Percentiles rank a stretch among this genome's conserved stretches.
Evolutionary conservation across 2,329 filamentous ascomycete genomes (phyloP).

Genomic region (Trichoderma semiorbis): DNA sequence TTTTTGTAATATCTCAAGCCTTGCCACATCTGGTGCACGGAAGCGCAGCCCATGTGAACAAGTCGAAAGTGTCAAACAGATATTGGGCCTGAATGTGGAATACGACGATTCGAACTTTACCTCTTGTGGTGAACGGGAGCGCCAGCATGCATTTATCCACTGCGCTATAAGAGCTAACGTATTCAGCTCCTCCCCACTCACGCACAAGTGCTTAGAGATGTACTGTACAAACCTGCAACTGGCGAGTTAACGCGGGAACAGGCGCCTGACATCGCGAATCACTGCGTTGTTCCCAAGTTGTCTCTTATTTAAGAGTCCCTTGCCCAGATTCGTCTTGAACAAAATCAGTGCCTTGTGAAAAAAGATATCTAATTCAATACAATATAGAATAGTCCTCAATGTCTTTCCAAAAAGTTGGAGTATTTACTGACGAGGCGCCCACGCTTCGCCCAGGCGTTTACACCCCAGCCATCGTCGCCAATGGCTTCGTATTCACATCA

Average conservation of each 20-base stretch:
- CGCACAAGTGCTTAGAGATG: neutral
- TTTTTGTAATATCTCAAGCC: neutral
- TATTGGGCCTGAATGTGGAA: too few species aligned
- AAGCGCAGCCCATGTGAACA: too few species aligned
- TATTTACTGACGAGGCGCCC: neutral
- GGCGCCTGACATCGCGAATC: neutral
- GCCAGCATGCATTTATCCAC: neutral
- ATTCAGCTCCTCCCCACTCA: neutral
- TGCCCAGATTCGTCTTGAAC: neutral
- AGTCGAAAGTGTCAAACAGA: too few species aligned
- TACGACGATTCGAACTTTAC: too few species aligned
- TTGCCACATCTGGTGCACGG: too few species aligned
- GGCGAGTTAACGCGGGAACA: neutral
- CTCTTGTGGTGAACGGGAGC: neutral
- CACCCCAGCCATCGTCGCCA: neutral
- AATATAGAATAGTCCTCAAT: neutral
- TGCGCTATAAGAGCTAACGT: neutral
- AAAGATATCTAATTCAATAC: rapidly evolving
- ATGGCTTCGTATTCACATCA: neutral
- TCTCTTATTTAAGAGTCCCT: neutral
- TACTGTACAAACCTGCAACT: neutral
- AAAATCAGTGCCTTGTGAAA: neutral
- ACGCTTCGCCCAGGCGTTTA: neutral
- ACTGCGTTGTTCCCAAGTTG: neutral
- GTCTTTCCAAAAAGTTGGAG: neutral